These are phyloP conservation scores for Xylariaceae sp. DNA, from an alignment of 2,329 filamentous ascomycete species.

Conservation along the genomic window DNA sequence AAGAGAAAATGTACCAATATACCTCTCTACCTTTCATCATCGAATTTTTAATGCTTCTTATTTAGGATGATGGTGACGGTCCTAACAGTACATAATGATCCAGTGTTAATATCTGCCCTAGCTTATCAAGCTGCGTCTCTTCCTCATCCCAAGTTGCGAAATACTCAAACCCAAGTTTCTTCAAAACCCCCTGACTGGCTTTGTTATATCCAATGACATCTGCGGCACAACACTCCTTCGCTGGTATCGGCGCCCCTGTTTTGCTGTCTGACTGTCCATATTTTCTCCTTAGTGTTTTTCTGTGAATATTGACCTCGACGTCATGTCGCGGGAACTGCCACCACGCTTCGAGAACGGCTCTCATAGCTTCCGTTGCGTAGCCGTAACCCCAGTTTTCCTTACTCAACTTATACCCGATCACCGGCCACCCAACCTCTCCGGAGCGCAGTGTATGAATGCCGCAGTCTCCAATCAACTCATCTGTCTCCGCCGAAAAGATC, in stretches of 20 bases:
- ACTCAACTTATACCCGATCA: constrained; percentile 24
- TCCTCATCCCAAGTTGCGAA: constrained; percentile 25
- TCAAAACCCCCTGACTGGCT: constrained; percentile 23
- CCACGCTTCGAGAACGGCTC: constrained; percentile 21
- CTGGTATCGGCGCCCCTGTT: not conserved
- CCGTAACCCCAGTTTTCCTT: constrained; percentile 23
- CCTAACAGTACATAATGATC: constrained; percentile 11
- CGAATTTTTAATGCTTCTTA: no score
- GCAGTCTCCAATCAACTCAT: constrained; percentile 29
- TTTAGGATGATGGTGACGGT: not conserved
- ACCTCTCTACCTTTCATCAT: no score
- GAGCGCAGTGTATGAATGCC: constrained; percentile 23
- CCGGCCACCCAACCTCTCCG: constrained; percentile 21
- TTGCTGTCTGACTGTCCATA: not conserved
- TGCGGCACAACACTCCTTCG: constrained; percentile 20
- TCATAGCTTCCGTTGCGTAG: constrained; percentile 24
- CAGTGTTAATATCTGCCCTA: constrained; percentile 22
- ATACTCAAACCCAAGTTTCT: constrained; percentile 25
- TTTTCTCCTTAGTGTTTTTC: constrained; percentile 3
- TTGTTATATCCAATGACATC: constrained; percentile 20
- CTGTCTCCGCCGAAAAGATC: constrained; percentile 23
- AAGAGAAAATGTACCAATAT: no score
- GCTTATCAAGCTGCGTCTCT: constrained; percentile 21
- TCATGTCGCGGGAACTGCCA: constrained; percentile 19
- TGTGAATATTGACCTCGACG: constrained; percentile 4